Base-by-base conservation (phyloP, 371 early-diverging fungal species). In the Mucor velutinosus region DNA sequence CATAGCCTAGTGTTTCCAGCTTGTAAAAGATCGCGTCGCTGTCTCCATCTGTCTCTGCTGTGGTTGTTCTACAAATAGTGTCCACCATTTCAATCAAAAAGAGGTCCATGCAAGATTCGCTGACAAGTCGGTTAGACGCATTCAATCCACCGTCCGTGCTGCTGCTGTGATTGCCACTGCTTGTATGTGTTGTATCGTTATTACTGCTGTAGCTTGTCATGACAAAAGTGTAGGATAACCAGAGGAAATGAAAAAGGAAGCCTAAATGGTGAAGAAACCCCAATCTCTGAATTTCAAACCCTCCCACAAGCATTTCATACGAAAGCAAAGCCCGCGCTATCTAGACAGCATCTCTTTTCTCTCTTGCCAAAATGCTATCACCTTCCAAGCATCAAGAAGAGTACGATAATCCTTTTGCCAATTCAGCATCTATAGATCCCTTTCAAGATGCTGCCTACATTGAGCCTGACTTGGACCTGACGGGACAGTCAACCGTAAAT, bases 1-100 rank as follows among this genome's bases (percentile, higher is more conserved):
- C 88, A 76, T 91, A 96, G 2, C 98, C 98, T 19, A 96, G 82
- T 69, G 81, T 84, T 65, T 97, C 97, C 51, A 97, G 84, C 77
- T 95, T 96, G 68, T 87, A 90, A 66, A 87, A 94, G 19, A 93
- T 89, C 23, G 92, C 91, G 64, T 94, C 95, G 70, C 85, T 86
- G 45, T 91, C 90, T 49, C 83, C 84, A 57, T 92, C 92, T 29
- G 83, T 74, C 69, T 89, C 89, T n/a, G 83, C 77, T 53, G 82
- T 79, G 3, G 80, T 75, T 14, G 88, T 84, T 65, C 86, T 69
- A 67, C 85, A 87, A 76, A 92, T 85, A 8, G 86, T 77, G 65
- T 90, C 87, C 37, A 92, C 93, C 86, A 91, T 90, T 73, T 95
- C 94, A 59, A 92, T 88, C 47, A 93, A 72, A 58, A 95, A 82